Base-by-base conservation (phyloP, 306 rosid genomes). In the Echinosophora koreensis region DNA sequence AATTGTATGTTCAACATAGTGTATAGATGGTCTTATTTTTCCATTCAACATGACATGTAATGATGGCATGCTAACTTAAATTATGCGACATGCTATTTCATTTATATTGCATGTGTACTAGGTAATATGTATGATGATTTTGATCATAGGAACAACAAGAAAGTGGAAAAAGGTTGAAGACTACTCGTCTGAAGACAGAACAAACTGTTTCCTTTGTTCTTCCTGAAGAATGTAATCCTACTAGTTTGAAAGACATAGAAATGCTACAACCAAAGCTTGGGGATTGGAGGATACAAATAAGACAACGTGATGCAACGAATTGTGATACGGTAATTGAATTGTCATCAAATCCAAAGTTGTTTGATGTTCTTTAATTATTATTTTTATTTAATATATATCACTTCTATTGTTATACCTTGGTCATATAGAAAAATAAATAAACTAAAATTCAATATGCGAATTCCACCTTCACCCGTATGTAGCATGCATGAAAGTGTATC, bases 281-380 rank as follows among this genome's bases (percentile, higher is more conserved):
- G 2, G 37, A 8, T 4, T 72, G 67, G 66, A 72, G 0, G 56
- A 27, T 56, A 0, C 77, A 72, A 8, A 27, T 30, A 1, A 59
- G 66, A 18, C 18, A 22, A 57, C 41, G 77, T 0, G 3, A 7
- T n/a, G 4, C 65, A 2, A 56, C 3, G 39, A 57, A 18, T 10
- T 41, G 12, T 14, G 55, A 71, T 14, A 38, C 28, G 55, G 77
- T 71, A 56, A 30, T 30, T 59, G 30, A 55, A 18, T 71, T 3
- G 7, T n/a, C 7, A 13, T 28, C 59, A 68, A 30, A 30, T 18
- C 10, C 4, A 4, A 13, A 47, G 8, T 27, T 66, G 3, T 30
- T 2, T 59, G 3, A 27, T 8, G n/a, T 12, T 12, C 4, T 58
- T 27, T 4, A 42, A 22, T 22, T 22, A 22, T 9, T 27, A 56